phyloP scores from a whole-genome alignment of 495 filamentous ascomycete species.

The Pyrenopolyporus hunteri region DNA sequence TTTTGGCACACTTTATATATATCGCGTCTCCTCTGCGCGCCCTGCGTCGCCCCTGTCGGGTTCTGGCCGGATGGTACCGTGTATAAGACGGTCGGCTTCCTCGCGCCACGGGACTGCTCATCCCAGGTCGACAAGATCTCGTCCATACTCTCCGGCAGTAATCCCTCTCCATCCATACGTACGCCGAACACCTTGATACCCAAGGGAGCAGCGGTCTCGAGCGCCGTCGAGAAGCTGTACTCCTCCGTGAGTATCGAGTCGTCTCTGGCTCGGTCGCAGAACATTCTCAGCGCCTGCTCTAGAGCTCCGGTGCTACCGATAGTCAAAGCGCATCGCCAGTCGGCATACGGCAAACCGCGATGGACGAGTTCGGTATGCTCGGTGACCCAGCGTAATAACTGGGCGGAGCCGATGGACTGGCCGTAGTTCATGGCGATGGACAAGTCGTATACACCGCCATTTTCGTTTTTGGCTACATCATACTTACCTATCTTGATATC shows the following conservation, averaged over 20 bases:
- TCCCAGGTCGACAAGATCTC: slow-evolving; percentile 72
- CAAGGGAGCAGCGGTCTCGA: slow-evolving; percentile 80
- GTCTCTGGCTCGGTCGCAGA: slow-evolving; percentile 67
- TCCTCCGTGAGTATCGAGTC: slow-evolving; percentile 83
- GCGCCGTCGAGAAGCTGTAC: slow-evolving; percentile 81
- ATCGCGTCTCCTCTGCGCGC: slow-evolving; percentile 64
- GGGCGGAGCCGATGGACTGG: slow-evolving; percentile 82
- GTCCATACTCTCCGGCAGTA: slow-evolving; percentile 71
- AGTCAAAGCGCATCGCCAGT: slow-evolving; percentile 80
- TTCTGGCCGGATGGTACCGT: slow-evolving; percentile 91
- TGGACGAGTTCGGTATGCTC: slow-evolving; percentile 86
- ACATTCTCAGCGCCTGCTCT: slow-evolving; percentile 78
- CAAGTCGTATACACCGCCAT: slow-evolving; percentile 63
- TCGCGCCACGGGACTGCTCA: slow-evolving; percentile 54
- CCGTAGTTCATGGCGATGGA: slow-evolving; percentile 88
- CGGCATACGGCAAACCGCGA: slow-evolving; percentile 75
- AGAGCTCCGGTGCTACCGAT: slow-evolving; percentile 79
- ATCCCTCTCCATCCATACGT: slow-evolving; percentile 76
- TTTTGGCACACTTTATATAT: slow-evolving; percentile 79
- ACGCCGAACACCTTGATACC: slow-evolving; percentile 77
- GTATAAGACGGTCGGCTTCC: slow-evolving; percentile 79
- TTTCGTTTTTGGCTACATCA: slow-evolving; percentile 62
- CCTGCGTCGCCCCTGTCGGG: slow-evolving; percentile 86
- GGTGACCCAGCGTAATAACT: slow-evolving; percentile 84
- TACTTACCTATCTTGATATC: slow-evolving; percentile 77